phyloP scores from a whole-genome alignment of 345 rosid genomes.

The Hibiscus mutabilis region DNA sequence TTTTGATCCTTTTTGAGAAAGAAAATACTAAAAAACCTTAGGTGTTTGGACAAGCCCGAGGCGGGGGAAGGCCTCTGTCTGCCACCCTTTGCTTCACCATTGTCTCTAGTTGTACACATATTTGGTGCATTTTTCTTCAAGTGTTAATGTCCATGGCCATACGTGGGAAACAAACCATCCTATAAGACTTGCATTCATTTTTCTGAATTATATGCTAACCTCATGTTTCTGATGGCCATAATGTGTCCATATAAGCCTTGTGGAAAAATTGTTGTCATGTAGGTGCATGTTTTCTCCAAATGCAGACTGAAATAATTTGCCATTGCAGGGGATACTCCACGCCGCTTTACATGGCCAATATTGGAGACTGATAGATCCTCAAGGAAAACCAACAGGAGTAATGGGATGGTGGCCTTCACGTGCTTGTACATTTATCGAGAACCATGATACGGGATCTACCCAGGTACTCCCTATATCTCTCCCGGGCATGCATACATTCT shows the following conservation, averaged over 20 bases:
- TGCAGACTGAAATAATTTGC: background rate
- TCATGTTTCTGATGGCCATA: background rate
- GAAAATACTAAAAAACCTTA: background rate
- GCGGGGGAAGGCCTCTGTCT: background rate
- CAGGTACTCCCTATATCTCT: conserved; percentile 28
- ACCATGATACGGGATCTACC: conserved; percentile 50
- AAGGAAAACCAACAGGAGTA: conserved; percentile 48
- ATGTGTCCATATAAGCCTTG: background rate
- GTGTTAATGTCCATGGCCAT: background rate
- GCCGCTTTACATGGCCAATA: conserved; percentile 38
- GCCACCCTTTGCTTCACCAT: background rate
- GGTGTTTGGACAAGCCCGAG: background rate
- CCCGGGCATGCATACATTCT: background rate
- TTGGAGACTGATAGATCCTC: conserved; percentile 45
- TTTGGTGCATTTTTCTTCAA: background rate
- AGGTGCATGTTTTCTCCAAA: background rate
- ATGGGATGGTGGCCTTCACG: conserved; percentile 60
- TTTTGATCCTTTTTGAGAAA: background rate
- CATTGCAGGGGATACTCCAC: conserved; percentile 37
- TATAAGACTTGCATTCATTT: background rate
- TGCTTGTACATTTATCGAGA: conserved; percentile 43
- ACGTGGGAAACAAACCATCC: background rate
- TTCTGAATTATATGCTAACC: background rate
- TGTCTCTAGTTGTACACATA: background rate
- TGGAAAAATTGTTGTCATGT: background rate